Evolutionary conservation across 2,329 filamentous ascomycete species (phyloP), one percentile per base, ranked within the genome.

Genomic region (Huntiella abstrusa): DNA sequence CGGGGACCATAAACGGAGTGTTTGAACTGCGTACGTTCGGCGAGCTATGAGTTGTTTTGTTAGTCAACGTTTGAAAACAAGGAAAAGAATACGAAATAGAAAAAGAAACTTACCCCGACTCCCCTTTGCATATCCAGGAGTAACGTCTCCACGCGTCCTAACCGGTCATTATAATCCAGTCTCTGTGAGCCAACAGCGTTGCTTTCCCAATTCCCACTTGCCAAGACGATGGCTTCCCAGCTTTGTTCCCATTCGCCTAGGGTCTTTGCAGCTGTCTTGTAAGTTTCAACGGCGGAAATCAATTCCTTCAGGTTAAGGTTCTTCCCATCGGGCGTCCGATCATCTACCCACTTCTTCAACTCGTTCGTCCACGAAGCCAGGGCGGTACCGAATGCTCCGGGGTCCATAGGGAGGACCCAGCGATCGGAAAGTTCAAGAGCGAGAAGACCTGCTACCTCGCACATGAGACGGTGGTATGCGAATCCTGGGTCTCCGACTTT

Each of bases 21-120:
- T 61, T 92, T 94, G 69, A 86, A 98, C 62, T 96, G 91, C 4
- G 82, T 83, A 52, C 88, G 78, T 54, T 84, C 84, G 35, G 83
- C 83, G 4, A 93, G 72, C 81, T 86, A 47, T 33, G 48, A 43
- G 8, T 4, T 11, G 32, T 49, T 43, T 43, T 47, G 53, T 56
- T 43, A 55, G 41, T 28, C 19, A 5, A 22, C 4, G n/a, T 8
- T 15, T 22, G 22, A 43, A 43, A 39, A 40, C 37, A 32, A 11
- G 33, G 43, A 38, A 6, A 28, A 1, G 22, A 37, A 40, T 46
- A 44, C 43, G 28, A 41, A 47, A 77, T 28, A 7, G 22, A 37
- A 39, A 46, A 44, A 44, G 28, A 41, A 47, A 77, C 83, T 69
- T 73, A 92, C 81, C 49, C 86, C 86, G 52, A 77, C 79, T 34